Percentiles rank a stretch among this genome's conserved stretches.
Evolutionary conservation across 2,329 filamentous ascomycete genomes (phyloP).

Genomic region (Botrytis tulipae): DNA sequence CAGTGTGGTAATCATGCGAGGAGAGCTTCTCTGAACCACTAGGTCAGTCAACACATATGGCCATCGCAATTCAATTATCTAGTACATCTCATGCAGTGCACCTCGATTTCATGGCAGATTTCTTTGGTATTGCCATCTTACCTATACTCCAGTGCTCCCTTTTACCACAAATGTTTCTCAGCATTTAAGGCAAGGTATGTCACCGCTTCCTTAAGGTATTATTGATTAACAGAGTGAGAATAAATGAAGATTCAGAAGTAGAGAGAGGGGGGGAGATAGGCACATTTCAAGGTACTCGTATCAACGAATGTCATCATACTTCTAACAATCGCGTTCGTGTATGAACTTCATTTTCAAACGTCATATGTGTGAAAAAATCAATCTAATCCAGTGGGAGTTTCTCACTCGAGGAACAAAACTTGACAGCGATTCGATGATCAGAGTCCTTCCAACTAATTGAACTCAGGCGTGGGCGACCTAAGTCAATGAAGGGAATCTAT

Average conservation of each 20-base stretch:
- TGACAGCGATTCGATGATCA: not conserved
- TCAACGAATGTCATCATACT: not conserved
- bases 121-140: not conserved
- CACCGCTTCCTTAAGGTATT: not conserved
- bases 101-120: not conserved
- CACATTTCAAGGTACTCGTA: not conserved
- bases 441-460: not conserved
- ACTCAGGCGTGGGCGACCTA: no score
- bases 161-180: not conserved
- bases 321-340: not conserved
- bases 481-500: not conserved
- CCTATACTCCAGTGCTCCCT: not conserved
- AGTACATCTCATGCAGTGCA: not conserved
- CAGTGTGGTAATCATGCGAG: not conserved
- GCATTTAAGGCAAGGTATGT: not conserved
- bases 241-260: not conserved
- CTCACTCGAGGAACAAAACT: not conserved
- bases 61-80: not conserved
- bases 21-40: not conserved
- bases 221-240: not conserved
- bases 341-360: not conserved
- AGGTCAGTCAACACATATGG: not conserved
- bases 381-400: not conserved
- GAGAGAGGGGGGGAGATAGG: not conserved
- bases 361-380: not conserved